Evolutionary conservation across 345 rosid genomes (phyloP), one percentile per base, ranked within the genome.

Genomic region (Rubroshorea leprosula): DNA sequence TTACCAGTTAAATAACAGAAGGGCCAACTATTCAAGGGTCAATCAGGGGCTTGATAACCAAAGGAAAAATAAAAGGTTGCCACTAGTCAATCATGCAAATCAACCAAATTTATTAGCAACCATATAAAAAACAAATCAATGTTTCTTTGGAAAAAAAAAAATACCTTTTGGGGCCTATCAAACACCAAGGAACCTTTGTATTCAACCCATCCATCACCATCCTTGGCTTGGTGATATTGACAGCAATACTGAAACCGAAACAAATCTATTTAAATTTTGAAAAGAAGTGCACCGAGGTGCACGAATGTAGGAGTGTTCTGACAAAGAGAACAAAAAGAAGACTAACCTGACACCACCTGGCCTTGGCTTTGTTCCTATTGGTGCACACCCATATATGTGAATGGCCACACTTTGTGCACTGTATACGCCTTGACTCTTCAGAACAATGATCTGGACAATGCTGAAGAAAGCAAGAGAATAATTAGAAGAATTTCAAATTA

Each of bases 141-240:
- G n/a, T n/a, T n/a, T n/a, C n/a, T 8, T 27, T 27, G 5, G 8
- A 27, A 27, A 8, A 20, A 55, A 27, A 60, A 64, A 29, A 43
- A 23, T 71, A 89, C 97, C 88, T 84, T 90, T 54, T 83, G 96
- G 49, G 81, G 83, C 75, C 72, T 78, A 67, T 83, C 87, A 54
- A 85, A 94, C 17, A 76, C 83, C 84, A 94, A 74, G 6, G 99
- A 82, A 29, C 96, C 99, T 77, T 80, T 87, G 75, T 82, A 83
- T 66, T 94, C 99, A 31, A 94, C 87, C 99, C 99, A 94, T 49
- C 99, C 99, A 81, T 94, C 99, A 58, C 99, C 99, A 74, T 94
- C 99, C 70, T 94, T 94, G 6, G 99, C 97, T 75, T 86, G 90
- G 80, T 94, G 99, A 71, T 90, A 81, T 66, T 85, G 95, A 62